Conservation (phyloP, 306 rosid genomes). For the Spatholobus suberectus region DNA sequence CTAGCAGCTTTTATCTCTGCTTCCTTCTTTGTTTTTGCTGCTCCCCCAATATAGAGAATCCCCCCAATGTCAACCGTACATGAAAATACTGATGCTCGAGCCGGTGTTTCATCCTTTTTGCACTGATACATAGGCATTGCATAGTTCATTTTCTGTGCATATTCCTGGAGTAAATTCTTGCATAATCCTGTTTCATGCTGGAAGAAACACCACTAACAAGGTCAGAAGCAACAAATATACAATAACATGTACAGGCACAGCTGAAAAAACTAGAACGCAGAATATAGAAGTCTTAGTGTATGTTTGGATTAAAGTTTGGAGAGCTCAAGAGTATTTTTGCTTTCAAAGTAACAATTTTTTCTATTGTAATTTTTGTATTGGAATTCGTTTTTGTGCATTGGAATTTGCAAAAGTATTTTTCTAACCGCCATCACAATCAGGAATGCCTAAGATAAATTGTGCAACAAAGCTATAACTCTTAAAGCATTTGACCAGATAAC, state of each 20-base stretch:
- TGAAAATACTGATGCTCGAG: slow-evolving; percentile 57
- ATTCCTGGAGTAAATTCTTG: slow-evolving; percentile 98
- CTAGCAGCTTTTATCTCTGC: slow-evolving; percentile 98
- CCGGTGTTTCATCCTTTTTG: slow-evolving; percentile 66
- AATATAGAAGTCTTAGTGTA: neutral
- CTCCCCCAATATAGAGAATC: slow-evolving; percentile 81
- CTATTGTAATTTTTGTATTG: too few relatives aligned
- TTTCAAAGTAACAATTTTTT: too few relatives aligned
- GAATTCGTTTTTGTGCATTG: too few relatives aligned
- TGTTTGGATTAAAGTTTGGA: too few relatives aligned
- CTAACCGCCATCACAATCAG: too few relatives aligned
- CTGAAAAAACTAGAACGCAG: slow-evolving; percentile 1
- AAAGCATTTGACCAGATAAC: neutral
- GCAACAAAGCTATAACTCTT: neutral
- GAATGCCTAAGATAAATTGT: slow-evolving; percentile 6
- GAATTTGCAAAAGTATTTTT: too few relatives aligned
- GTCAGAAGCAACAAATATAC: slow-evolving; percentile 36
- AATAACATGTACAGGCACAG: slow-evolving; percentile 21
- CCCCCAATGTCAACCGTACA: slow-evolving; percentile 94
- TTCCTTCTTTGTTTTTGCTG: slow-evolving; percentile 87
- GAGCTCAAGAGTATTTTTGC: too few relatives aligned
- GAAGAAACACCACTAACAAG: slow-evolving; percentile 39
- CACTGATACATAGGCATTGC: slow-evolving; percentile 85
- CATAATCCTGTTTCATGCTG: slow-evolving; percentile 97
- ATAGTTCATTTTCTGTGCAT: slow-evolving; percentile 96